Conservation (phyloP, 1,284 basidiomycete species). For the Cutaneotrichosporon cyanovorans region DNA sequence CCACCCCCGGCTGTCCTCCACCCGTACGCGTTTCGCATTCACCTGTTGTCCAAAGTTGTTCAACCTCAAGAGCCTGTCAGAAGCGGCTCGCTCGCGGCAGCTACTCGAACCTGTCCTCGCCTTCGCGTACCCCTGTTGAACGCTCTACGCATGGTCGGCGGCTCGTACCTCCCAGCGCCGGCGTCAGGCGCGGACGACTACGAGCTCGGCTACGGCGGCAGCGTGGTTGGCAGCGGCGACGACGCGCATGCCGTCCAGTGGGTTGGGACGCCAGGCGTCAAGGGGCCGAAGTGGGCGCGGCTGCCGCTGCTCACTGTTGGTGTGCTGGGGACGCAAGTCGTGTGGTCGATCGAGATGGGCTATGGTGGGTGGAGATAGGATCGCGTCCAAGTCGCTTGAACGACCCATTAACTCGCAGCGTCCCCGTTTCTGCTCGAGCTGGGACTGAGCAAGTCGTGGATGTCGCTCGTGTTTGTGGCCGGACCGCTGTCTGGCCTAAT, state of each 20-base stretch:
- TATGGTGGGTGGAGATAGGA: conserved; percentile 59
- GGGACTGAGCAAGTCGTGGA: conserved; percentile 75
- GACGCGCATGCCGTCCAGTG: conserved; percentile 48
- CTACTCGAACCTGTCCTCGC: no score
- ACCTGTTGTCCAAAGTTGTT: no score
- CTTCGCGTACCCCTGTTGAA: no score
- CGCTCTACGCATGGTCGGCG: conserved; percentile 38
- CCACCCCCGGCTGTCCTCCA: no score
- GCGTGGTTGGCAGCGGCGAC: conserved; percentile 17
- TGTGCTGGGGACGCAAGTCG: conserved; percentile 69
- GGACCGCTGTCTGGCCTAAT: conserved; percentile 86
- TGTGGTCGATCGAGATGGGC: conserved; percentile 89
- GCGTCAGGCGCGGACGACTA: conserved; percentile 28
- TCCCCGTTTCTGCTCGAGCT: conserved; percentile 87
- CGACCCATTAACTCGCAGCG: conserved; percentile 45
- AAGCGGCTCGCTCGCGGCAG: no score
- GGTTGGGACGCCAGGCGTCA: conserved; percentile 53
- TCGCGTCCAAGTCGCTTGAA: no score
- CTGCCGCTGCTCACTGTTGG: conserved; percentile 68
- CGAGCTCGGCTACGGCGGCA: conserved; percentile 17
- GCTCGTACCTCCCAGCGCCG: conserved; percentile 26
- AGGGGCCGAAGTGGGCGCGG: conserved; percentile 57
- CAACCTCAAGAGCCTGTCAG: no score
- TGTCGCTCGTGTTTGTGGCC: conserved; percentile 88
- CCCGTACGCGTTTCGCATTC: no score